These are phyloP conservation scores for Pythium phragmitis DNA, from an alignment of 352 stramenopile genomes.

Conservation along the genomic window DNA sequence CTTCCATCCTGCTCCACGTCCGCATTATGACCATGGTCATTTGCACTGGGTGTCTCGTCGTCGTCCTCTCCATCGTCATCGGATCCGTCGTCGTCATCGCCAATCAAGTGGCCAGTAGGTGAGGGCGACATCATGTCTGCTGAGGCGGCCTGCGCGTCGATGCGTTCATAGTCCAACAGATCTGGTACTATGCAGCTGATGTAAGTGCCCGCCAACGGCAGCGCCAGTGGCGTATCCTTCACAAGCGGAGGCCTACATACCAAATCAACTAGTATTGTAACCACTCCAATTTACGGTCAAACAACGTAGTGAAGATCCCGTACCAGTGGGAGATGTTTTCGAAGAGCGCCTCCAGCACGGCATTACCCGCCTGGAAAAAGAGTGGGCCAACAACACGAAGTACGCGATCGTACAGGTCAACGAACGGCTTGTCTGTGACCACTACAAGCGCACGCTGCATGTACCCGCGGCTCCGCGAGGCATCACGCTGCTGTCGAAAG, in stretches of 20 bases:
- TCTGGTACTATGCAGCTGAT: constrained; percentile 75
- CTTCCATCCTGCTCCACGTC: neutral
- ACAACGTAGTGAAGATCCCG: neutral
- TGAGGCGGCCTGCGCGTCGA: constrained; percentile 27
- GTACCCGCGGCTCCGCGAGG: constrained; percentile 65
- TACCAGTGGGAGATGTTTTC: constrained; percentile 72
- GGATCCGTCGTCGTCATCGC: constrained; percentile 15
- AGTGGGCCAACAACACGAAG: constrained; percentile 67
- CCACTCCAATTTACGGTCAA: neutral
- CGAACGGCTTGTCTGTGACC: constrained; percentile 62
- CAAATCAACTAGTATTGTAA: neutral
- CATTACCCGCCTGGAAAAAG: constrained; percentile 72
- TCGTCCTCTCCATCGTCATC: constrained; percentile 29
- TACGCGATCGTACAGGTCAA: constrained; percentile 79
- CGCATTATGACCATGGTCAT: constrained; percentile 24
- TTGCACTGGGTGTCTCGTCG: constrained; percentile 14
- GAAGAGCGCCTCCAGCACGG: constrained; percentile 69
- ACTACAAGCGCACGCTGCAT: constrained; percentile 87
- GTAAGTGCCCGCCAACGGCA: constrained; percentile 74
- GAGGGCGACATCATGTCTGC: constrained; percentile 33
- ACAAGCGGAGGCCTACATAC: constrained; percentile 49
- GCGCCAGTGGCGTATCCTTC: constrained; percentile 42
- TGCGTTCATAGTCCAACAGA: constrained; percentile 50
- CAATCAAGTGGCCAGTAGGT: constrained; percentile 51
- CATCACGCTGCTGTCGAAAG: constrained; percentile 81